Conservation (phyloP, 495 filamentous ascomycete genomes). For the Tuber calosporum region DNA sequence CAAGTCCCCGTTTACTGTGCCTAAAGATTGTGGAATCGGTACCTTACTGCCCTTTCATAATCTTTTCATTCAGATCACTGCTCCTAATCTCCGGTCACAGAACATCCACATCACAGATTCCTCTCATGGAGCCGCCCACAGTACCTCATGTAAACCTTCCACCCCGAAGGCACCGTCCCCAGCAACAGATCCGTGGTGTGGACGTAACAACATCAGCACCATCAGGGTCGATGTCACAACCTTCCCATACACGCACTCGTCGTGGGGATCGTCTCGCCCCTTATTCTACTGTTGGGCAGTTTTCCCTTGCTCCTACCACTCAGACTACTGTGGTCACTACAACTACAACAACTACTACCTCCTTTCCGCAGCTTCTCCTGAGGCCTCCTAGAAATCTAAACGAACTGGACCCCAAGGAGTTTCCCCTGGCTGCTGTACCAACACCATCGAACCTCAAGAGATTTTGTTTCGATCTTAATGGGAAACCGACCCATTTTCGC, state of each 20-base stretch:
- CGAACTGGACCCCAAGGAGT: conserved; percentile 77
- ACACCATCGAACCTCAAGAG: conserved; percentile 69
- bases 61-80: neutral
- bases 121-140: conserved; percentile 33
- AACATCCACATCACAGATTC: neutral
- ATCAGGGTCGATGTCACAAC: conserved; percentile 16
- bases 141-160: conserved; percentile 35
- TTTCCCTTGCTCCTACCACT: conserved; percentile 65
- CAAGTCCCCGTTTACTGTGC: neutral
- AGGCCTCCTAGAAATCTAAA: conserved; percentile 63
- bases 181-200: conserved; percentile 31
- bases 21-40: neutral
- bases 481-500: conserved; percentile 56
- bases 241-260: conserved; percentile 14
- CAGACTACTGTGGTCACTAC: conserved; percentile 79
- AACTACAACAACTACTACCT: conserved; percentile 86
- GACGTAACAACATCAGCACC: conserved; percentile 28
- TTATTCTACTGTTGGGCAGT: conserved; percentile 51
- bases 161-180: conserved; percentile 28
- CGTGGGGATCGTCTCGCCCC: conserved; percentile 36
- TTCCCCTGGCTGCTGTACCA: conserved; percentile 72
- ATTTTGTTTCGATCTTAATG: conserved; percentile 65
- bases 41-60: neutral
- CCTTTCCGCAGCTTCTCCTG: conserved; percentile 75
- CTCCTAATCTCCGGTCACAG: neutral